phyloP scores from a whole-genome alignment of 176 grass and related monocot species.

The Bolboschoenus planiculmis region DNA sequence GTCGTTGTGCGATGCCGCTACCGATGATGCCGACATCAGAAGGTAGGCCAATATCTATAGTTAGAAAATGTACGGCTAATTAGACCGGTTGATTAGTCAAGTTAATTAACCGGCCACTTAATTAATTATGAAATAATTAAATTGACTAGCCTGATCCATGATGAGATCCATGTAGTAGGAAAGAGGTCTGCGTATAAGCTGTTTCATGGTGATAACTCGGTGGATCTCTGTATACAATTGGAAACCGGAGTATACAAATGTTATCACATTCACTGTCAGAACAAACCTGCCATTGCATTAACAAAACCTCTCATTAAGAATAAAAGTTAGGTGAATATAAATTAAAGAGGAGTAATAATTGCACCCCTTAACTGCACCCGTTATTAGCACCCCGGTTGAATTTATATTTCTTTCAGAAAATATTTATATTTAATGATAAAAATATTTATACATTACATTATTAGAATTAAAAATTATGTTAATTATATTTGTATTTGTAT shows the following conservation, averaged over 20 bases:
- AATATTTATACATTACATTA: too few relatives aligned
- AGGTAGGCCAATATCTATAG: constrained; percentile 82
- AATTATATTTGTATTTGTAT: too few relatives aligned
- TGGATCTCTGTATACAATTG: constrained; percentile 43
- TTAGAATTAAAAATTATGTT: too few relatives aligned
- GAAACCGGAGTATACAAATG: constrained; percentile 55
- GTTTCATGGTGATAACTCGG: constrained; percentile 18
- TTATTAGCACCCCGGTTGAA: too few relatives aligned
- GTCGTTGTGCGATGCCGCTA: constrained; percentile 69
- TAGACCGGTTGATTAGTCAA: background rate
- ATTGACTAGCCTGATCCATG: constrained; percentile 71
- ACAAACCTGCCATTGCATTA: constrained; percentile 40
- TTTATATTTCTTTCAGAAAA: too few relatives aligned
- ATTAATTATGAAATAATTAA: constrained; percentile 11
- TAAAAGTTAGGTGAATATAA: background rate
- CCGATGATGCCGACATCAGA: constrained; percentile 80
- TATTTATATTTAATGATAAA: too few relatives aligned
- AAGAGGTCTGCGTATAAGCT: constrained; percentile 25
- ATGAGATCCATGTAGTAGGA: constrained; percentile 60
- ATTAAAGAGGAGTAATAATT: too few relatives aligned
- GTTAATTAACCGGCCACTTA: background rate
- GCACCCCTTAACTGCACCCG: too few relatives aligned
- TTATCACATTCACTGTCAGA: constrained; percentile 60
- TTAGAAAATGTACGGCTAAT: background rate
- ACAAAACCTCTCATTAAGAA: background rate